Base-by-base conservation (phyloP, 257 asterid species). In the Lithospermum erythrorhizon region DNA sequence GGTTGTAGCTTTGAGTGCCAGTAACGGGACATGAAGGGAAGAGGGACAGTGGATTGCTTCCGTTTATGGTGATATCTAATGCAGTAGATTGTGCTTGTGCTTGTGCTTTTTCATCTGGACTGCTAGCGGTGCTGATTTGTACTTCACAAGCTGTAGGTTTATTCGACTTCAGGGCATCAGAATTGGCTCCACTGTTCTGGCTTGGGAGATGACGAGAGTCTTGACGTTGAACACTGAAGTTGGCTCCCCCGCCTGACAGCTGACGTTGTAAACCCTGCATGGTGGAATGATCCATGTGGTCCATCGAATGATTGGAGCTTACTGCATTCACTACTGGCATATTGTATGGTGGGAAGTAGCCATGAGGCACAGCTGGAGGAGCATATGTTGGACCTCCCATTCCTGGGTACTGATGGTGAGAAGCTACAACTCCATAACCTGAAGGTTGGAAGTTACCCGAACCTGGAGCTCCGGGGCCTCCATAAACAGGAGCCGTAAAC, bases 51-150 rank as follows among this genome's bases (percentile, higher is more conserved):
- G 70, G 70, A 37, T 65, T 76, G 65, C 77, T 70, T 60, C 70
- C 77, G 61, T 64, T 85, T 24, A 53, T 10, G 45, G 65, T 32
- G 9, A 25, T 19, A 41, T 71, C 68, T 27, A 27, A 67, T 58
- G 66, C 62, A 24, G 53, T 14, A 41, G 49, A 41, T 41, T 13
- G 49, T 37, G 48, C 59, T 6, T 13, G 49, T 37, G 48, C 59
- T 6, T 30, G 55, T 21, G 52, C 61, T 32, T 66, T 80, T 70
- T 71, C 87, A 65, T 70, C 69, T 10, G 75, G 82, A 76, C 87
- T 74, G 32, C 95, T 83, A 5, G 76, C 82, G 0, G 82, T 79
- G 77, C 98, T 91, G 51, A 54, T 79, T 32, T 73, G 96, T 62
- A 81, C 67, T 60, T 81, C 93, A 21, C 70, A 60, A 57, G 78